phyloP scores from a whole-genome alignment of 371 early-diverging fungal species.

The Capniomyces stellatus region DNA sequence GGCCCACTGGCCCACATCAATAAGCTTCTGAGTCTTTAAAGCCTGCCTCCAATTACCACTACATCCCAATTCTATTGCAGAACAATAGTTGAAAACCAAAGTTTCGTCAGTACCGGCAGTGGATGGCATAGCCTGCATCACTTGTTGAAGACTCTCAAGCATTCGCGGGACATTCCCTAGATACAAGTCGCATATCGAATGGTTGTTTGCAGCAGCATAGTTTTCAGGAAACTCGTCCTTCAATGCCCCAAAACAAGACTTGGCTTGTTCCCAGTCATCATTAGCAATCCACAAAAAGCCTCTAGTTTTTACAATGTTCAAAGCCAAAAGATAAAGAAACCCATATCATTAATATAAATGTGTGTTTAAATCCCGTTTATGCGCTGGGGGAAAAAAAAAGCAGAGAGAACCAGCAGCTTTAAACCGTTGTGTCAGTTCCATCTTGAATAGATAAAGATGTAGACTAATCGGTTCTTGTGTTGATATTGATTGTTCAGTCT shows the following conservation, averaged over 20 bases:
- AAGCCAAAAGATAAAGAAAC: no score
- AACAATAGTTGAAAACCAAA: slow-evolving; percentile 21
- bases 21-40: slow-evolving; percentile 12
- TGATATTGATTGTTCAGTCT: no score
- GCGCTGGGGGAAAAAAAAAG: no score
- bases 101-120: slow-evolving; percentile 17
- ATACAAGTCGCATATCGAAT: slow-evolving; percentile 16
- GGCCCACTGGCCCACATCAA: slow-evolving; percentile 23
- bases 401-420: no score
- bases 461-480: no score
- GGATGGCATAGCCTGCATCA: slow-evolving; percentile 15
- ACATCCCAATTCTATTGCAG: slow-evolving; percentile 19
- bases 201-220: slow-evolving; percentile 15
- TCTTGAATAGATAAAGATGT: no score
- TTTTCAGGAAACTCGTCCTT: slow-evolving; percentile 4
- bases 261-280: slow-evolving; percentile 12
- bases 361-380: no score
- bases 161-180: slow-evolving; percentile 18
- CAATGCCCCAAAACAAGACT: slow-evolving; percentile 5
- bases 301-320: no score
- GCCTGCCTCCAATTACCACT: slow-evolving; percentile 10
- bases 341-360: no score
- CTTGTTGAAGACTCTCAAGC: slow-evolving; percentile 10
- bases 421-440: no score
- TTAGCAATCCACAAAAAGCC: slow-evolving; percentile 15